These are phyloP conservation scores for Candida corydali DNA, from an alignment of 805 yeast species.

Conservation along the genomic window DNA sequence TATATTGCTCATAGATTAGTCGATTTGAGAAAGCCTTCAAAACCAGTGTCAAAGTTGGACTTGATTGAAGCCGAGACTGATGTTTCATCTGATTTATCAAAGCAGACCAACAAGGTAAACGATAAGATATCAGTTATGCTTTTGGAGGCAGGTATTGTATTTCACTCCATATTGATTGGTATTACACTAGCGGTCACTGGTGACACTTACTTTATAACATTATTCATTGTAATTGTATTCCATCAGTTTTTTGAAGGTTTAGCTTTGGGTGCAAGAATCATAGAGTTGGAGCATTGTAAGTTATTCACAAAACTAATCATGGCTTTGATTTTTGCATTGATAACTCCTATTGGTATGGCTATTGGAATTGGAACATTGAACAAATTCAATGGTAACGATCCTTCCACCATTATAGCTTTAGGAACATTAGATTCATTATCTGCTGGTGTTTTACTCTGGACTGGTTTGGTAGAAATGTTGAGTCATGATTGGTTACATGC, in stretches of 20 bases:
- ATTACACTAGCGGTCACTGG: conserved; percentile 27
- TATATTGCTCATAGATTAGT: conserved; percentile 14
- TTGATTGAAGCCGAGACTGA: conserved; percentile 4
- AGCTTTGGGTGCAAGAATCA: conserved; percentile 25
- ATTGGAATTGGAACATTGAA: conserved; percentile 26
- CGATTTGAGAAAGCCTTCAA: conserved; percentile 2
- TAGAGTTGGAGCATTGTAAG: conserved; percentile 10
- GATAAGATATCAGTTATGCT: conserved; percentile 14
- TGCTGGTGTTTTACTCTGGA: conserved; percentile 29
- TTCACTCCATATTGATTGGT: conserved; percentile 29
- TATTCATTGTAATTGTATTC: conserved; percentile 27
- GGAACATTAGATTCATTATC: conserved; percentile 32
- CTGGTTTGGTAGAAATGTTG: conserved; percentile 28
- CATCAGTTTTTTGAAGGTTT: conserved; percentile 31
- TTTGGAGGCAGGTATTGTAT: conserved; percentile 26
- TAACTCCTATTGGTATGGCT: conserved; percentile 30
- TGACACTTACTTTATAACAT: conserved; percentile 23
- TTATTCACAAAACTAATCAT: conserved; percentile 13
- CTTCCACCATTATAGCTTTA: conserved; percentile 24
- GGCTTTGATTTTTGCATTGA: conserved; percentile 18
- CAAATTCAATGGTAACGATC: conserved; percentile 25
- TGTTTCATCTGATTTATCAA: conserved; percentile 2
- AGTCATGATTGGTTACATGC: conserved; percentile 27
- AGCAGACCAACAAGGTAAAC: conserved; percentile 6
- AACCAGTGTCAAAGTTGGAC: background rate